These are phyloP conservation scores for Nectriaceae sp. DNA, from an alignment of 2,329 filamentous ascomycete species.

Conservation along the genomic window DNA sequence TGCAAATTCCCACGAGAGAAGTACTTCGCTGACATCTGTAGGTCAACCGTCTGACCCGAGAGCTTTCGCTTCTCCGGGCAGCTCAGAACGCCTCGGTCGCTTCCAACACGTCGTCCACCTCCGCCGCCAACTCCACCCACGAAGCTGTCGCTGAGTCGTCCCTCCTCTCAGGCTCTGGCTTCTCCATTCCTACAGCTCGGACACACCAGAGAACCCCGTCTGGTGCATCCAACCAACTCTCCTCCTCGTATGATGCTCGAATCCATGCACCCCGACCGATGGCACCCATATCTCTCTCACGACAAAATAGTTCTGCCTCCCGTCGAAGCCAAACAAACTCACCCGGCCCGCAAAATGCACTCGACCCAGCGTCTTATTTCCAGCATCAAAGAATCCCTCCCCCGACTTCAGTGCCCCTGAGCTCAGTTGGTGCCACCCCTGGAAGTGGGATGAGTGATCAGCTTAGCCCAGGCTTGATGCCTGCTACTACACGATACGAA, in stretches of 20 bases:
- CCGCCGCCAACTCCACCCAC: constrained; percentile 52
- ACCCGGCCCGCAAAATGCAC: constrained; percentile 46
- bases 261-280: constrained; percentile 49
- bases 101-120: constrained; percentile 66
- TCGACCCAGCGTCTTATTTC: constrained; percentile 47
- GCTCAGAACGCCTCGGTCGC: constrained; percentile 67
- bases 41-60: constrained; percentile 91
- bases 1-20: too few species aligned
- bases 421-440: constrained; percentile 43
- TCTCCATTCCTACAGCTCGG: constrained; percentile 57
- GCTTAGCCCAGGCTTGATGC: constrained; percentile 55
- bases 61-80: constrained; percentile 79
- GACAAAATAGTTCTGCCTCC: constrained; percentile 58
- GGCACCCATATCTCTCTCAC: constrained; percentile 47
- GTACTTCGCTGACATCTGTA: constrained; percentile 35
- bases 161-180: constrained; percentile 58
- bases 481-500: constrained; percentile 61
- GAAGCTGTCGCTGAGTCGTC: constrained; percentile 52
- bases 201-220: constrained; percentile 62
- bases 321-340: constrained; percentile 54
- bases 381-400: constrained; percentile 47
- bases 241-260: constrained; percentile 39
- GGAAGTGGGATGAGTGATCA: constrained; percentile 41
- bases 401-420: constrained; percentile 34
- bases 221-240: constrained; percentile 48